phyloP scores from a whole-genome alignment of 163 green algal species.

The Trebouxia gelatinosa region DNA sequence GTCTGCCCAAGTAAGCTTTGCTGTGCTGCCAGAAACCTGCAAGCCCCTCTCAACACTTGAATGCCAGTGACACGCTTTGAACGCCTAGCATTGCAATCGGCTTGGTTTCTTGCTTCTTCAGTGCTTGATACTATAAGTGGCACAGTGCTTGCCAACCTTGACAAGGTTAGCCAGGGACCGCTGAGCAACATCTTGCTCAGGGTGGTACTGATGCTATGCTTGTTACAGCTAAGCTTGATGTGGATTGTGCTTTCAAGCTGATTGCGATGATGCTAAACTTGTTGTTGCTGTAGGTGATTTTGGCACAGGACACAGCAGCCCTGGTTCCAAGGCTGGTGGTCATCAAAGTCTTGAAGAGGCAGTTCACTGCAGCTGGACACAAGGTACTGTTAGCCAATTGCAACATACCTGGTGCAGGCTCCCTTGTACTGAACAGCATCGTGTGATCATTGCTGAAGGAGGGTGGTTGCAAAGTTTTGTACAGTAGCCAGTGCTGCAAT shows the following conservation, averaged over 20 bases:
- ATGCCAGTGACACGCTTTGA: no score
- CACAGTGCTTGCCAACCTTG: no score
- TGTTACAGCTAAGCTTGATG: no score
- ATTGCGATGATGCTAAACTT: not conserved
- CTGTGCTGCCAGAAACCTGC: not conserved
- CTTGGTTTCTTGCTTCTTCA: no score
- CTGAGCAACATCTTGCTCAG: no score
- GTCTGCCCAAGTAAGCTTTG: slow-evolving; percentile 29
- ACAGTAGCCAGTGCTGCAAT: no score
- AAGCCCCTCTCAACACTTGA: no score
- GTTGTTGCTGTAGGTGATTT: slow-evolving; percentile 36
- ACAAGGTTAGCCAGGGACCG: no score
- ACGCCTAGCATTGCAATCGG: no score
- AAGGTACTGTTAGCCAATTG: slow-evolving; percentile 21
- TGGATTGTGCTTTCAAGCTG: not conserved
- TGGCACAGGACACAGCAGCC: slow-evolving; percentile 43
- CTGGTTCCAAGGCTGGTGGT: slow-evolving; percentile 28
- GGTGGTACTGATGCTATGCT: no score
- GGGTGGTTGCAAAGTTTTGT: no score
- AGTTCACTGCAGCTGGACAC: slow-evolving; percentile 37
- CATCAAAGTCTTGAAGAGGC: slow-evolving; percentile 47
- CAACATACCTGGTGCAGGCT: not conserved
- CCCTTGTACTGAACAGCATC: not conserved
- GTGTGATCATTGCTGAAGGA: not conserved
- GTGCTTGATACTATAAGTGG: not conserved